Base-by-base conservation (phyloP, 192 early-diverging fungal species). In the Entomortierella lignicola region DNA sequence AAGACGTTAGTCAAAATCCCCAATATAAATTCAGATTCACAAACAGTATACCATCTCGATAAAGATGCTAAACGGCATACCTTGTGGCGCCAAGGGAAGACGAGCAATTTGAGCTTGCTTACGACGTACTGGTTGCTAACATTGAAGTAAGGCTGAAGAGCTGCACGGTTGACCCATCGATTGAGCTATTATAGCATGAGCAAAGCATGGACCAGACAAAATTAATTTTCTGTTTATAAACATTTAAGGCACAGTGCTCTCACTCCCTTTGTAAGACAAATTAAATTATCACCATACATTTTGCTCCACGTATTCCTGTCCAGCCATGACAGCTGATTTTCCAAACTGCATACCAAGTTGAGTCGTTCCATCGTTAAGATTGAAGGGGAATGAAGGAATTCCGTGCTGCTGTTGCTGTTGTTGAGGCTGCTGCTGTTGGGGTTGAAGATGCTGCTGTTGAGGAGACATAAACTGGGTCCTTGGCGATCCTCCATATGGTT, bases 331-430 rank as follows among this genome's bases (percentile, higher is more conserved):
- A 6, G 96, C 96, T 51, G 82, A 88, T 37, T 88, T 87, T 20
- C 94, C 97, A 75, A 99, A 92, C 72, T 99, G 94, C 92, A 99
- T 95, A 0, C 97, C 96, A 66, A 99, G 82, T 75, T 99, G 96
- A 15, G 93, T 86, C 8, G 94, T 90, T 34, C 89, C 91, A 67
- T 94, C 92, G 67, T 89, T 88, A 31, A 89, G 70, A 13, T 77
- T 81, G 50, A 87, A 85, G 17, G 85, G 84, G 37, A 77, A 83
- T 32, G 85, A 84, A 39, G 85, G 69, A 26, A 82, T 80, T 11
- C 61, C 64, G 39, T 59, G 60, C 20, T 63, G 69, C 23, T 55
- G 72, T 26, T 75, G 70, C n/a, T 75, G 81, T 27, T 63, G 69
- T 4, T 67, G 63, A 27, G 63, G 27, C 18, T 62, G 67, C 27